These are phyloP conservation scores for Yarrowia deformans DNA, from an alignment of 805 yeast species.

Conservation along the genomic window DNA sequence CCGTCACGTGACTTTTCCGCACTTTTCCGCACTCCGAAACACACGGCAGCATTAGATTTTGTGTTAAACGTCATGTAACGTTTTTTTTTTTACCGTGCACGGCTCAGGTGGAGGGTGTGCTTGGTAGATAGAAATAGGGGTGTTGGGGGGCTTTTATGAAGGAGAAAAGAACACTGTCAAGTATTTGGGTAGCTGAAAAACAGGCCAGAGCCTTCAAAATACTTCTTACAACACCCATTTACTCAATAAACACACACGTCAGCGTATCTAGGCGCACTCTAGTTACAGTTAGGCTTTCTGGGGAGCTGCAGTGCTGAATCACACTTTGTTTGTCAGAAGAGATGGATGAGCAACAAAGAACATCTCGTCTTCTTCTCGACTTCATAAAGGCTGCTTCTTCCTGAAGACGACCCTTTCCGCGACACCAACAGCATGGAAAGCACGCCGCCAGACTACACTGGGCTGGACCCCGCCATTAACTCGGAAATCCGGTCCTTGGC, in stretches of 20 bases:
- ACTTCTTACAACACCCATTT: too few relatives aligned
- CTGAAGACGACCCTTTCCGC: too few relatives aligned
- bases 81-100: neutral
- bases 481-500: slow-evolving; percentile 26
- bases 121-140: neutral
- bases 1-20: slow-evolving; percentile 22
- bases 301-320: slow-evolving; percentile 23
- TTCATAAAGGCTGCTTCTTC: neutral
- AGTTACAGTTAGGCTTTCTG: neutral
- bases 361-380: neutral
- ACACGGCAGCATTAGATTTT: neutral
- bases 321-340: neutral
- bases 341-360: neutral
- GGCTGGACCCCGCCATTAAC: slow-evolving; percentile 20
- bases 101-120: slow-evolving; percentile 1
- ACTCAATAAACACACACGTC: too few relatives aligned
- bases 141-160: neutral
- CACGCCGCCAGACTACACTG: slow-evolving; percentile 18
- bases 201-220: too few relatives aligned
- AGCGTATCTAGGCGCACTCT: too few relatives aligned
- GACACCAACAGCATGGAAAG: slow-evolving; percentile 2
- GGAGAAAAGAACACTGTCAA: neutral
- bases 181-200: neutral
- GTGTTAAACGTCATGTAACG: slow-evolving; percentile 2
- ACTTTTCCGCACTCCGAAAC: neutral